Evolutionary conservation across 331 rosid genomes (phyloP), one percentile per base, ranked within the genome.

Genomic region (Ulmus americana): DNA sequence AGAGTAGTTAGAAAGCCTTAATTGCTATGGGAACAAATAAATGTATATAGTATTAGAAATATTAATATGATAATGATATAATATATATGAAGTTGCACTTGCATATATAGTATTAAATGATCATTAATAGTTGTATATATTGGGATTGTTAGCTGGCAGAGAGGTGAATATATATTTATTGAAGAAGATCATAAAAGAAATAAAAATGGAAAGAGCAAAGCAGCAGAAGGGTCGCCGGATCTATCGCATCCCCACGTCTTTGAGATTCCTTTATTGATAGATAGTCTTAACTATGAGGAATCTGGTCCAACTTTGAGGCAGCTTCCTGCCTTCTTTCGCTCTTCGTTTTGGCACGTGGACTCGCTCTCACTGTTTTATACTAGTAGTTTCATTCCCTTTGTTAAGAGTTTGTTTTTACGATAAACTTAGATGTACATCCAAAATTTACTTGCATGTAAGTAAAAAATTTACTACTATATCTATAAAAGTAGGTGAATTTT

Each of bases 101-200:
- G 41, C 9, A 59, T 55, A 15, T 64, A 9, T 18, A 2, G 52
- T 4, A 55, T 46, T 11, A 60, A 11, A 57, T 47, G 6, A 41
- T 48, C 41, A 43, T 42, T 58, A 68, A 68, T 47, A 45, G 12
- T 45, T 70, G 72, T 28, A 28, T 28, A 28, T 51, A 22, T 67
- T 77, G 83, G 83, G 75, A 82, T 75, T 81, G 84, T 70, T 79
- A 79, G 96, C 90, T 90, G 95, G 90, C 90, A 72, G 69, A 67
- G 59, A 20, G 55, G 67, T 55, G 39, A 42, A 38, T 35, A 56
- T 28, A 63, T 28, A 28, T 20, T 20, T 20, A 74, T 51, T 40
- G 46, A 48, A 22, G 55, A 51, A 39, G 57, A 70, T 39, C 59
- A 50, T 55, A 50, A 39, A 45, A 69, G 54, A 13, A 54, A 28